Evolutionary conservation across 2,329 filamentous ascomycete genomes (phyloP), one percentile per base, ranked within the genome.

Genomic region (Aspergillus brunneoviolaceus): DNA sequence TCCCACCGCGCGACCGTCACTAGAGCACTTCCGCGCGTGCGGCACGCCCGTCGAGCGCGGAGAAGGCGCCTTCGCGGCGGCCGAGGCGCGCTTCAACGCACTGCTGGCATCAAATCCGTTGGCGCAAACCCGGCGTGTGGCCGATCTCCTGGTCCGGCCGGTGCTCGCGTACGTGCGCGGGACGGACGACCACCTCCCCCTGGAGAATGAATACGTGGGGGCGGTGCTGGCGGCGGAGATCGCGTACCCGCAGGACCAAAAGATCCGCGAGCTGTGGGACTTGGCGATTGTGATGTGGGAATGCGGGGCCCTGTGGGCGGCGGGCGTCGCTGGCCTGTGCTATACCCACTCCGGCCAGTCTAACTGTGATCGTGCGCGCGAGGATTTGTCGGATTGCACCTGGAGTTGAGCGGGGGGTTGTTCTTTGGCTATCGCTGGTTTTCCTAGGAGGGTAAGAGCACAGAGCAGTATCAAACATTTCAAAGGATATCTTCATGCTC

Each of bases 261-360:
- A 52, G 5, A 33, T 23, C 31, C 27, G 31, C 1, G 50, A 52
- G 19, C 12, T 52, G 19, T 52, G 50, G 31, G 50, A 52, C 12
- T 21, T 52, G 31, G 50, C 50, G 12, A 52, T 52, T 14, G 27
- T 52, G 5, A 52, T 52, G 50, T 52, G 50, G 50, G 50, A 52
- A 19, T 52, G 4, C 5, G 31, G 50, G 4, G 50, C 50, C 9
- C 9, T 52, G 50, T 52, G 50, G 50, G 50, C 31, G n/a, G 19
- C 50, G 2, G 50, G 50, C 19, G n/a, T 52, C 29, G 31, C 50
- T 5, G 50, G 31, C 4, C 19, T 52, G 10, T 52, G 50, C 50
- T 52, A 52, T 14, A 52, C 31, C 5, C 31, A 52, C 19, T 21
- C 50, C 7, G 50, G 50, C 3, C 4, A 35, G 29, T 52, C 50